Conservation (phyloP, 768 basidiomycete species). For the Kondoa subrosea region DNA sequence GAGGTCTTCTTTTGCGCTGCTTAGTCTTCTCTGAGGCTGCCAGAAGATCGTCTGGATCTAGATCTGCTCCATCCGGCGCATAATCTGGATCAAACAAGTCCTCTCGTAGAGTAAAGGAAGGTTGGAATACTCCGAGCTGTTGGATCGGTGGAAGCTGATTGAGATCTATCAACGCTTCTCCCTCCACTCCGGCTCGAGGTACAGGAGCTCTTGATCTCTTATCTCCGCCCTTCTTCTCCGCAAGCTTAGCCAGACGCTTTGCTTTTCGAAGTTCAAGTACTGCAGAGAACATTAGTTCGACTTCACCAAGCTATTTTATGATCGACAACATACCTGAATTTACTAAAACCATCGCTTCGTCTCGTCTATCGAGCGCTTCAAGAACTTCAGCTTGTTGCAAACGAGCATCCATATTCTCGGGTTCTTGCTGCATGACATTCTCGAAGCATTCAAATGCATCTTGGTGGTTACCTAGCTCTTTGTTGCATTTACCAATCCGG, state of each 20-base stretch:
- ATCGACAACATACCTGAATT: conserved; percentile 56
- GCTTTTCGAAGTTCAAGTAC: neutral
- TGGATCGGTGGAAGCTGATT: no score
- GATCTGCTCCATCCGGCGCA: no score
- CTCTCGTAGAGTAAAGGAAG: no score
- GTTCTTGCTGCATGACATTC: conserved; percentile 57
- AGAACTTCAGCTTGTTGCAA: conserved; percentile 80
- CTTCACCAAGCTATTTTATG: neutral
- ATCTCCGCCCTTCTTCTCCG: no score
- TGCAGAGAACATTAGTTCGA: neutral
- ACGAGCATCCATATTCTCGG: conserved; percentile 61
- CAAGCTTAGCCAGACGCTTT: no score
- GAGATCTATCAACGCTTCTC: no score
- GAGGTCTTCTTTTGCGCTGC: neutral
- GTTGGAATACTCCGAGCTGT: no score
- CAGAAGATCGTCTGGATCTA: no score
- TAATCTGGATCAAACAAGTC: no score
- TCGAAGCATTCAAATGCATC: conserved; percentile 69
- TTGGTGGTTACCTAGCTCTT: conserved; percentile 53
- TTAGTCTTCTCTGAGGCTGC: no score
- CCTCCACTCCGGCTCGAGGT: no score
- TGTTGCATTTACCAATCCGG: conserved; percentile 65
- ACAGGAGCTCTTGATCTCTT: no score
- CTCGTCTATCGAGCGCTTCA: conserved; percentile 61
- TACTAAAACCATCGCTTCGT: conserved; percentile 65